phyloP scores from a whole-genome alignment of 2,329 filamentous ascomycete genomes.

The Fusarium agapanthi region DNA sequence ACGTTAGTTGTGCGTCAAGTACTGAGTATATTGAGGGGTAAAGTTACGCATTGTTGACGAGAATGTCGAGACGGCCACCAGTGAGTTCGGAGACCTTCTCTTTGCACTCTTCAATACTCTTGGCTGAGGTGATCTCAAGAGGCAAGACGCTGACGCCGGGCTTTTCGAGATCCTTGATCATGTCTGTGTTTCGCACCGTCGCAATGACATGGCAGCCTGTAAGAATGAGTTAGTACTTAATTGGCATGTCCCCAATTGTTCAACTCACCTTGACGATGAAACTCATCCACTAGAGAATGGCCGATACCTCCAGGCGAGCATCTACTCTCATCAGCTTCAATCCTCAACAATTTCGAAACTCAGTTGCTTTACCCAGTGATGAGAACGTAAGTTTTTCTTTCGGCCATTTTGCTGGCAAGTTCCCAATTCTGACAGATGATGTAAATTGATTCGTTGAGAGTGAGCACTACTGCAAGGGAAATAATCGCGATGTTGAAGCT shows the following conservation, averaged over 20 bases:
- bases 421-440: background rate
- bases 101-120: slow-evolving; percentile 60
- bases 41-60: slow-evolving; percentile 67
- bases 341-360: background rate
- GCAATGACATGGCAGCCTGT: slow-evolving; percentile 61
- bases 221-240: background rate
- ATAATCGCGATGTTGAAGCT: background rate
- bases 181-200: slow-evolving; percentile 60
- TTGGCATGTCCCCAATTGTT: accelerated
- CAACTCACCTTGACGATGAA: slow-evolving; percentile 58
- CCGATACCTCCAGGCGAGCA: slow-evolving; percentile 69
- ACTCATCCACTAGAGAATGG: slow-evolving; percentile 61
- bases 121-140: slow-evolving; percentile 62
- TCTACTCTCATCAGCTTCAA: slow-evolving; percentile 44
- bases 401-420: slow-evolving; percentile 23
- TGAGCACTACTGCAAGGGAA: background rate
- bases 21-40: background rate
- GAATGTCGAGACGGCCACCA: slow-evolving; percentile 63
- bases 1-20: background rate
- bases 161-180: slow-evolving; percentile 56
- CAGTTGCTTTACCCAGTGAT: slow-evolving; percentile 18
- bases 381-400: slow-evolving; percentile 44
- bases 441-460: background rate
- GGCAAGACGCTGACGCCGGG: slow-evolving; percentile 59
- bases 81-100: slow-evolving; percentile 58